Percentiles rank a stretch among this genome's conserved stretches.
Conservation (phyloP, 2,329 filamentous ascomycete genomes). For the Phyllosticta citrichinensis region DNA sequence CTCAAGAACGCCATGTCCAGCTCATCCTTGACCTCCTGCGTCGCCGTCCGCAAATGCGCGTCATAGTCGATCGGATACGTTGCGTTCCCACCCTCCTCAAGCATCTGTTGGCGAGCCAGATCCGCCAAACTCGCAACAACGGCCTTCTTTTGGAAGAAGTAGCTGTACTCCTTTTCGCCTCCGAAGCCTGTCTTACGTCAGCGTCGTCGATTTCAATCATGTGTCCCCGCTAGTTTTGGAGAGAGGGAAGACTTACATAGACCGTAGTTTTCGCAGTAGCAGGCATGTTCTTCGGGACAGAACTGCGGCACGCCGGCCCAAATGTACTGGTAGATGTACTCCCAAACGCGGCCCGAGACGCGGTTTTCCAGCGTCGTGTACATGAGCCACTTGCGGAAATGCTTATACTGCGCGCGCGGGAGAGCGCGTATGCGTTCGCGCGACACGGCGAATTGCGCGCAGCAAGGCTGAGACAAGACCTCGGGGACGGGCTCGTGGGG, state of each 20-base stretch:
- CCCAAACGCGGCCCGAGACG: constrained; percentile 44
- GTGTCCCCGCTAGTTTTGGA: too few relatives aligned
- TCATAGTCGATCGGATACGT: constrained; percentile 11
- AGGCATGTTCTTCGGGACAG: constrained; percentile 39
- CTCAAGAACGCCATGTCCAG: constrained; percentile 33
- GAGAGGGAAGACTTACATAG: constrained; percentile 29
- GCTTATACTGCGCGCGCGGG: constrained; percentile 37
- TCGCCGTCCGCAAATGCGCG: constrained; percentile 16
- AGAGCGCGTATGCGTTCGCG: constrained; percentile 20
- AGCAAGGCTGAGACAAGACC: constrained; percentile 13
- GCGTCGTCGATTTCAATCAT: too few relatives aligned
- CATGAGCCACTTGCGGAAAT: constrained; percentile 44
- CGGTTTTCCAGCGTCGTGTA: constrained; percentile 40
- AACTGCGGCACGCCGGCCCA: constrained; percentile 38
- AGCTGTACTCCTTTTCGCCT: constrained; percentile 31
- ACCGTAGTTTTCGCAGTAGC: constrained; percentile 50
- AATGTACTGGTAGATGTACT: constrained; percentile 49
- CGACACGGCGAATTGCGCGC: constrained; percentile 14
- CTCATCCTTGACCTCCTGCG: constrained; percentile 25
- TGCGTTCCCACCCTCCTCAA: constrained; percentile 18
- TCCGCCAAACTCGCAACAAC: constrained; percentile 26
- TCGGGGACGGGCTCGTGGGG: constrained; percentile 8
- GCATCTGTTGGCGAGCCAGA: constrained; percentile 24
- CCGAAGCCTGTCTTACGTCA: constrained; percentile 27
- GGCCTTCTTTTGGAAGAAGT: constrained; percentile 31